Conservation (phyloP, 768 basidiomycete species). For the Thelephora ganbajun region DNA sequence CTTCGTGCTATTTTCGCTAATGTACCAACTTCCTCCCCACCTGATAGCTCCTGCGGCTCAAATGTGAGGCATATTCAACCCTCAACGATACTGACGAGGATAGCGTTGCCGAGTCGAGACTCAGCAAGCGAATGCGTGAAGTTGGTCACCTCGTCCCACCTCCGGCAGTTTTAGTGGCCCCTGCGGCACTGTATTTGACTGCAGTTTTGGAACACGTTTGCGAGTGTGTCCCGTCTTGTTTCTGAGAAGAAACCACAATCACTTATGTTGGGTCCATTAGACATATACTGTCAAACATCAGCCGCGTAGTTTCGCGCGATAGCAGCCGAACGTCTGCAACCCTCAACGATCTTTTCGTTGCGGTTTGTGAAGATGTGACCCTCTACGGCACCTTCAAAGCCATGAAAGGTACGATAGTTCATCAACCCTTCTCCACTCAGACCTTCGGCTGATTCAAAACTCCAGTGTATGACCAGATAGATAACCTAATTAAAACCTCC, state of each 20-base stretch:
- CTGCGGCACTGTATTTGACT: constrained; percentile 81
- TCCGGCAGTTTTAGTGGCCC: constrained; percentile 46
- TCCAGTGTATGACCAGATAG: constrained; percentile 69
- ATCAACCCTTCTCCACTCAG: background rate
- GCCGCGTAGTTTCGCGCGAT: constrained; percentile 74
- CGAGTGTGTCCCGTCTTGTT: constrained; percentile 9
- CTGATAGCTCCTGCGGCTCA: constrained; percentile 60
- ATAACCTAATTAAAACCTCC: constrained; percentile 43
- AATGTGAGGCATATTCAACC: constrained; percentile 82
- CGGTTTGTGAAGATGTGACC: constrained; percentile 81
- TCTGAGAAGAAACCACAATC: constrained; percentile 1
- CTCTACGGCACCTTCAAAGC: constrained; percentile 76
- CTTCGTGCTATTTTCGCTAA: background rate
- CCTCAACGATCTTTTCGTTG: constrained; percentile 71
- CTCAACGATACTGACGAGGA: constrained; percentile 75
- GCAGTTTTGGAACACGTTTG: constrained; percentile 80
- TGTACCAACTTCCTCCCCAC: background rate
- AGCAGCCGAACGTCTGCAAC: constrained; percentile 67
- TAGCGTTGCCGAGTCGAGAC: constrained; percentile 41
- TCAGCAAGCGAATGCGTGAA: constrained; percentile 50
- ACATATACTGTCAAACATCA: constrained; percentile 74
- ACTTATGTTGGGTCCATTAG: constrained; percentile 24
- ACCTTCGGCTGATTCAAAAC: background rate
- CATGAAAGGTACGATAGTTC: constrained; percentile 58
- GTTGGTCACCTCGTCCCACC: constrained; percentile 33